These are phyloP conservation scores for Geoglossum glabrum DNA, from an alignment of 495 filamentous ascomycete species.

Conservation along the genomic window DNA sequence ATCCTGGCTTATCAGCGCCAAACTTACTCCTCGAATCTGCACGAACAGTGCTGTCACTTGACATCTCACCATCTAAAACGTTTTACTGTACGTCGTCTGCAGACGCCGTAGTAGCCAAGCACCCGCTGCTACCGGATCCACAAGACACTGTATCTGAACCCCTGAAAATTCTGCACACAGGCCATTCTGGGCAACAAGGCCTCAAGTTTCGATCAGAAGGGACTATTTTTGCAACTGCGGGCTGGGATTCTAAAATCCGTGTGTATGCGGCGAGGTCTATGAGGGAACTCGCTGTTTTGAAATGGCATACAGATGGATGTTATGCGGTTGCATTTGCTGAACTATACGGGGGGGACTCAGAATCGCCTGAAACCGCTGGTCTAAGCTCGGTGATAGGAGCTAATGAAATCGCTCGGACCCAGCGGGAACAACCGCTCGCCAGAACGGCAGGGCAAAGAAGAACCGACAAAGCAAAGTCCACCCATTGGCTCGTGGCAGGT, in stretches of 20 bases:
- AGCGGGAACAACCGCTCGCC: constrained; percentile 5
- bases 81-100: constrained; percentile 71
- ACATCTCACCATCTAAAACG: constrained; percentile 31
- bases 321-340: constrained; percentile 68
- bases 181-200: constrained; percentile 76
- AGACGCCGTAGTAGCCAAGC: constrained; percentile 45
- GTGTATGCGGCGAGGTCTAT: constrained; percentile 67
- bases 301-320: constrained; percentile 84
- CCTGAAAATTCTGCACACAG: constrained; percentile 46
- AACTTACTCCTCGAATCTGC: neutral
- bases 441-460: constrained; percentile 38
- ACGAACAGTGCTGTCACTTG: constrained; percentile 46
- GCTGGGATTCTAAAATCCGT: constrained; percentile 68
- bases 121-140: constrained; percentile 25
- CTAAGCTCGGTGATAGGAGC: constrained; percentile 10
- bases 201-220: constrained; percentile 61
- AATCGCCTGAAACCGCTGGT: neutral
- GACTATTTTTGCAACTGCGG: constrained; percentile 72
- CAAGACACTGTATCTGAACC: constrained; percentile 20
- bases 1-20: neutral
- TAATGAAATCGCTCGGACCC: neutral
- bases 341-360: constrained; percentile 13
- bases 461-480: constrained; percentile 39
- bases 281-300: constrained; percentile 80
- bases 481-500: constrained; percentile 80